Conservation (phyloP, 2,329 filamentous ascomycete genomes). For the Pseudogymnoascus sp. region DNA sequence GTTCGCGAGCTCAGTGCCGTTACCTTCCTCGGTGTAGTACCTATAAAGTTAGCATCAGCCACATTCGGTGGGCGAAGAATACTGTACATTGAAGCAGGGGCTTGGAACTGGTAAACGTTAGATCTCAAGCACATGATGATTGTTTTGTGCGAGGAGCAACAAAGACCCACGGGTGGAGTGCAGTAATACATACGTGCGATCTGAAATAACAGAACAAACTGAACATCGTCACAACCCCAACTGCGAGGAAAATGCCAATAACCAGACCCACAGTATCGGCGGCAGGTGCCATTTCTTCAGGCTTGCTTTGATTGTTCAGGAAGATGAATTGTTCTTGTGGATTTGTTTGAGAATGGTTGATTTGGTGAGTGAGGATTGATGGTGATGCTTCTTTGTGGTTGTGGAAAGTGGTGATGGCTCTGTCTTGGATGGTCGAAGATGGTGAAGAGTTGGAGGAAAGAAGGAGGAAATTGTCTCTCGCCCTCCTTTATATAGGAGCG, state of each 20-base stretch:
- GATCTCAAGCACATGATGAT: background rate
- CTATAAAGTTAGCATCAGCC: background rate
- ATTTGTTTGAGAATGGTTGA: background rate
- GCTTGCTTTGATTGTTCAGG: background rate
- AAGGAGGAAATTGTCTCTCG: background rate
- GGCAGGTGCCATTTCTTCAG: no score
- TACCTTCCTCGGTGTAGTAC: no score
- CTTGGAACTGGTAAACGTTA: background rate
- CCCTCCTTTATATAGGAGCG: background rate
- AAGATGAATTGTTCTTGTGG: background rate
- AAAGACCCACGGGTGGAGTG: background rate
- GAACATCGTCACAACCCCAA: no score
- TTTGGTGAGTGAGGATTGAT: background rate
- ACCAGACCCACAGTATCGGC: no score
- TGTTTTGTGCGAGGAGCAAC: background rate
- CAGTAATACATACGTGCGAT: background rate
- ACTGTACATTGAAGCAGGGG: background rate
- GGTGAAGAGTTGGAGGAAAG: background rate
- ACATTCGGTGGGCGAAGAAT: background rate
- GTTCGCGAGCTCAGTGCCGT: no score
- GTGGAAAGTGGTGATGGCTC: no score
- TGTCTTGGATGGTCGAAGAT: background rate
- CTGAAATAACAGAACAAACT: no score
- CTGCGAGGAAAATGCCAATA: no score
- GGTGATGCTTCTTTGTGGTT: background rate